These are phyloP conservation scores for Phytophthora pistaciae DNA, from an alignment of 352 stramenopile genomes.

Conservation along the genomic window DNA sequence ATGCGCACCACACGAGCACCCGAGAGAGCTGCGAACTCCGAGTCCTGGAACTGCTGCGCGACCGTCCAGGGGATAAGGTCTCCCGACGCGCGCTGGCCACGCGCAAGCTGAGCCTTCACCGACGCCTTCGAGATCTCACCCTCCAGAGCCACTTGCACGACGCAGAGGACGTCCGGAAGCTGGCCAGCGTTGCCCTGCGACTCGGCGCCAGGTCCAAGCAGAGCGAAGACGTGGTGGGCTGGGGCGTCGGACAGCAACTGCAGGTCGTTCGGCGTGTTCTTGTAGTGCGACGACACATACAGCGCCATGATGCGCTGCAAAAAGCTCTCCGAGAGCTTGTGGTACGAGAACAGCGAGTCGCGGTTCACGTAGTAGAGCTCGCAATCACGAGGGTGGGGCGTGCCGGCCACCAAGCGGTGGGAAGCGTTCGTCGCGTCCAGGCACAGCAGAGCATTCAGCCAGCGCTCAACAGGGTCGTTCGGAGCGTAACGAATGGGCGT, in stretches of 20 bases:
- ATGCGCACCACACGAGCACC: conserved; percentile 98
- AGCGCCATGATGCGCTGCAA: conserved; percentile 95
- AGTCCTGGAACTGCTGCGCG: conserved; percentile 99
- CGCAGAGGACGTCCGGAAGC: conserved; percentile 98
- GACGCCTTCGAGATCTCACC: conserved; percentile 97
- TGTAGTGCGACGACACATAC: conserved; percentile 99
- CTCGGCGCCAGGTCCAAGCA: conserved; percentile 96
- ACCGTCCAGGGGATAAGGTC: conserved; percentile 99
- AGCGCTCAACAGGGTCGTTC: conserved; percentile 97
- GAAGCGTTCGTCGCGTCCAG: conserved; percentile 91
- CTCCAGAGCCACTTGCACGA: conserved; percentile 98
- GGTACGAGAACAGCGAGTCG: conserved; percentile 99
- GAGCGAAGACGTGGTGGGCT: conserved; percentile 98
- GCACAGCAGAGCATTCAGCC: conserved; percentile 98
- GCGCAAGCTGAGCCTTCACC: conserved; percentile 95
- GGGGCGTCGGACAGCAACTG: conserved; percentile 99
- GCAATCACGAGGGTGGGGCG: conserved; percentile 96
- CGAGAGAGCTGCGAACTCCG: conserved; percentile 97
- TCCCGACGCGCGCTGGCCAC: conserved; percentile 96
- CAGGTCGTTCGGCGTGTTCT: conserved; percentile 99
- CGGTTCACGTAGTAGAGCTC: conserved; percentile 99
- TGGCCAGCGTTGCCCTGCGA: conserved; percentile 88
- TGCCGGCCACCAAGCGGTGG: conserved; percentile 92
- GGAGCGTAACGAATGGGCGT: conserved; percentile 98
- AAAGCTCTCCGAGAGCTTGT: conserved; percentile 98